Evolutionary conservation across 179 eudicot species (phyloP).

Genomic region (Camellia oleifera): DNA sequence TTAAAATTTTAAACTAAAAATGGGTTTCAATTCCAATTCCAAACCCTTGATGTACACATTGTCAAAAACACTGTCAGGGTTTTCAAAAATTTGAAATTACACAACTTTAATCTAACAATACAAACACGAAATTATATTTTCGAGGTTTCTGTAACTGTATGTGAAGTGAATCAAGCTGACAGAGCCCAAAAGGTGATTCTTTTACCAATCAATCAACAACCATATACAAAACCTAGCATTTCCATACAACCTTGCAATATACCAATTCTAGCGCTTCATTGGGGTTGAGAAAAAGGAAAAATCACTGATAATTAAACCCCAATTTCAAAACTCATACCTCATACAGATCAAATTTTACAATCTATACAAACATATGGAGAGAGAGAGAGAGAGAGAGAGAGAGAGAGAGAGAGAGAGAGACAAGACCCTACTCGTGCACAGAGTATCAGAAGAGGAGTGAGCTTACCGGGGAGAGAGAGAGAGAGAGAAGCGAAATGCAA

Average conservation of each 20-base stretch:
- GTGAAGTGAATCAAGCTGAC: background rate
- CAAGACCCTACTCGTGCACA: too few relatives aligned
- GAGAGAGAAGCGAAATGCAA: too few relatives aligned
- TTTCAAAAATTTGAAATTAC: too few relatives aligned
- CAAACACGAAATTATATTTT: too few relatives aligned
- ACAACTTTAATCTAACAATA: too few relatives aligned
- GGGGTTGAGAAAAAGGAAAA: background rate
- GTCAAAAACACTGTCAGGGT: too few relatives aligned
- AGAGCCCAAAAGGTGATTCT: background rate
- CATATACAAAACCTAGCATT: background rate
- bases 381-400: background rate
- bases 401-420: background rate
- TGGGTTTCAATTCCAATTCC: too few relatives aligned
- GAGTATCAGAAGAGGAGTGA: too few relatives aligned
- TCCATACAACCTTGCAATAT: too few relatives aligned
- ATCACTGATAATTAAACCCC: background rate
- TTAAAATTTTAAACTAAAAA: too few relatives aligned
- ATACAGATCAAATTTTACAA: background rate
- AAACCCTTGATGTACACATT: too few relatives aligned
- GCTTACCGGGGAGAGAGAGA: too few relatives aligned
- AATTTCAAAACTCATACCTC: background rate
- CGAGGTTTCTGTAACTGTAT: background rate
- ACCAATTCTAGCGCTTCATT: background rate
- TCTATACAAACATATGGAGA: background rate
- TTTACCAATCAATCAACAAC: background rate